Percentiles rank a stretch among this genome's conserved stretches.
Evolutionary conservation across 2,329 filamentous ascomycete species (phyloP).

Genomic region (Didymella glomerata): DNA sequence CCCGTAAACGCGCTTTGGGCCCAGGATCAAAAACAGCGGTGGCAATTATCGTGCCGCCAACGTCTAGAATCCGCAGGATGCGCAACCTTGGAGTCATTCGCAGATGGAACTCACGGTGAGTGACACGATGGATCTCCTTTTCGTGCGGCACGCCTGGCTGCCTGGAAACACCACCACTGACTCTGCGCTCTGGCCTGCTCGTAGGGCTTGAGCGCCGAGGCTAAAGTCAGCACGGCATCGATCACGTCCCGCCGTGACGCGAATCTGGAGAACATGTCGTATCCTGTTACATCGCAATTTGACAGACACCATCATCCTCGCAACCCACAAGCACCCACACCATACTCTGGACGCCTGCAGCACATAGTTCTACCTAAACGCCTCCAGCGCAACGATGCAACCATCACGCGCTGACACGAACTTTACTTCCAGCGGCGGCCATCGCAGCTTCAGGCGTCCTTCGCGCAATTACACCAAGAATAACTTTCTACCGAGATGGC

Average conservation of each 20-base stretch:
- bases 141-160: constrained; percentile 7
- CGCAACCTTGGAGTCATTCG: neutral
- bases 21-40: constrained; percentile 1
- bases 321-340: neutral
- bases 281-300: constrained; percentile 13
- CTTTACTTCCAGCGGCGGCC: constrained; percentile 4
- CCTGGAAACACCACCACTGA: constrained; percentile 15
- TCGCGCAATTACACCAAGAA: constrained; percentile 11
- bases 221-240: constrained; percentile 19
- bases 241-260: constrained; percentile 21
- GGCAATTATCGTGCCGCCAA: constrained; percentile 10
- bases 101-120: constrained; percentile 7
- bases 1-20: constrained; percentile 6
- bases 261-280: constrained; percentile 25
- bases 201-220: constrained; percentile 9
- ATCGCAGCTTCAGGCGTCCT: constrained; percentile 14
- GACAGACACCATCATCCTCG: constrained; percentile 9
- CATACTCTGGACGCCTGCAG: neutral
- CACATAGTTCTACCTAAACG: neutral
- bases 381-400: constrained; percentile 6
- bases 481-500: constrained; percentile 9
- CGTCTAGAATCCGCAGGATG: constrained; percentile 16
- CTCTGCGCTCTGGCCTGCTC: constrained; percentile 8
- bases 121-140: constrained; percentile 9
- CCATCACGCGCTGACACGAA: constrained; percentile 12